These are phyloP conservation scores for Termitomyces sp. DNA, from an alignment of 1,284 basidiomycete species.

Conservation along the genomic window DNA sequence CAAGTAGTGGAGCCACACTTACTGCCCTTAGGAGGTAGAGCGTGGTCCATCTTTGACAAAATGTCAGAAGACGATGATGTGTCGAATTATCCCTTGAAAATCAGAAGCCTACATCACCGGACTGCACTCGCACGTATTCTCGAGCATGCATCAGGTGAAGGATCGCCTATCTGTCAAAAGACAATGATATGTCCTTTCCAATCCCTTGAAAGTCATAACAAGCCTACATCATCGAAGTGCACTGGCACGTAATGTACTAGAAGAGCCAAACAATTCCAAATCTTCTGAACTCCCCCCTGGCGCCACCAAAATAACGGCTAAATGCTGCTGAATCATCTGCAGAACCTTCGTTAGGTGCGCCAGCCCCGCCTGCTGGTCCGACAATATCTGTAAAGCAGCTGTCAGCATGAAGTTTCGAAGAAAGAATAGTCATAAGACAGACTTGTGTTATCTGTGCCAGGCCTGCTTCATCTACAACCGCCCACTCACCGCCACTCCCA, in stretches of 20 bases:
- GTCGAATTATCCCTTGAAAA: not conserved
- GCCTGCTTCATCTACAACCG: slow-evolving; percentile 81
- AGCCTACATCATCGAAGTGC: slow-evolving; percentile 23
- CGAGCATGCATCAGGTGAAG: not conserved
- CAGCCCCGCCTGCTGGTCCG: slow-evolving; percentile 77
- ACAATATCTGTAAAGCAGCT: slow-evolving; percentile 54
- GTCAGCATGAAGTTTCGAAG: slow-evolving; percentile 8
- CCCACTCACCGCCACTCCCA: slow-evolving; percentile 59
- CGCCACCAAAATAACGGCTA: slow-evolving; percentile 63
- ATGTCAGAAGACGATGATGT: no score
- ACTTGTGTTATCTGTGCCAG: slow-evolving; percentile 75
- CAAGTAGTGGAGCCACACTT: not conserved
- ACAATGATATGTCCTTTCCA: not conserved
- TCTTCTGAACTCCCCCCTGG: slow-evolving; percentile 14
- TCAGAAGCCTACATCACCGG: no score
- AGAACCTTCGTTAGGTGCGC: slow-evolving; percentile 75
- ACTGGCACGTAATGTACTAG: slow-evolving; percentile 28
- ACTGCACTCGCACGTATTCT: no score
- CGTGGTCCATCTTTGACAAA: no score
- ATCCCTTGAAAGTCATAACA: not conserved
- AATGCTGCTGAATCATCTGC: slow-evolving; percentile 62
- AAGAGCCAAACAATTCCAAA: slow-evolving; percentile 28
- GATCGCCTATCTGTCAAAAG: not conserved
- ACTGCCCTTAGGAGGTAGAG: no score
- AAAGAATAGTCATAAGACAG: slow-evolving; percentile 18